Conservation (phyloP, 2,329 filamentous ascomycete species). For the Pestalotiopsis sp. region DNA sequence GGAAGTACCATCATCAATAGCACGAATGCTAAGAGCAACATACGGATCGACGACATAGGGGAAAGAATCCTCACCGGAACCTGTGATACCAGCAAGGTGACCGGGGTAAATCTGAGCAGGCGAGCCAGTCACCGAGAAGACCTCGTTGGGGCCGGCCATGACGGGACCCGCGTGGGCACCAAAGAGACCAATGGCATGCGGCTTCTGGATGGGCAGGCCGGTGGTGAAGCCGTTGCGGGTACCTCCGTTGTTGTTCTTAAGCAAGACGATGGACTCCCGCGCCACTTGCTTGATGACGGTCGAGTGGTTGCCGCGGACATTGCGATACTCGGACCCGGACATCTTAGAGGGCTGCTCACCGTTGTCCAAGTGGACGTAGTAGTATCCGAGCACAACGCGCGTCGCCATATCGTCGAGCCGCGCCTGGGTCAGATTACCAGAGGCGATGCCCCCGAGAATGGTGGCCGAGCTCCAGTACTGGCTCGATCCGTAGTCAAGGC, state of each 20-base stretch:
- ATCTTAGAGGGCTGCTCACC: slow-evolving; percentile 14
- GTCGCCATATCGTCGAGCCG: slow-evolving; percentile 21
- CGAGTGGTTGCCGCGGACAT: slow-evolving; percentile 19
- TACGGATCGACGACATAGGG: slow-evolving; percentile 57
- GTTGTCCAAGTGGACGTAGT: slow-evolving; percentile 16
- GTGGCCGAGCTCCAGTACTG: slow-evolving; percentile 8
- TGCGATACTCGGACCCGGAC: slow-evolving; percentile 5
- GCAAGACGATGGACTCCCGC: slow-evolving; percentile 58
- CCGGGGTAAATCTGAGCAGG: slow-evolving; percentile 16
- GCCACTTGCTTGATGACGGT: slow-evolving; percentile 16
- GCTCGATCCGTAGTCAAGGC: slow-evolving; percentile 1
- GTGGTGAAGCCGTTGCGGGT: slow-evolving; percentile 33
- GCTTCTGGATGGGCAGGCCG: slow-evolving; percentile 56
- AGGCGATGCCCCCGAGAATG: slow-evolving; percentile 12
- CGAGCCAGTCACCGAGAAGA: slow-evolving; percentile 13
- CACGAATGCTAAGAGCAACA: slow-evolving; percentile 49
- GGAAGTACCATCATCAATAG: slow-evolving; percentile 38
- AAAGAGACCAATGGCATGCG: slow-evolving; percentile 45
- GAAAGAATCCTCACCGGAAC: slow-evolving; percentile 51
- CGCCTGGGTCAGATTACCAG: slow-evolving; percentile 19
- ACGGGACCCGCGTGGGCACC: slow-evolving; percentile 62
- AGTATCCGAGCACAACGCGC: slow-evolving; percentile 19
- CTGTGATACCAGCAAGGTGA: slow-evolving; percentile 54
- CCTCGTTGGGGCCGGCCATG: slow-evolving; percentile 43
- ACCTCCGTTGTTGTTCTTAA: slow-evolving; percentile 56